A percentile compares a stretch with the other conserved stretches of the same genome.
These are phyloP conservation scores for Cladosporium velox DNA, from an alignment of 2,329 filamentous ascomycete genomes.

Conservation along the genomic window DNA sequence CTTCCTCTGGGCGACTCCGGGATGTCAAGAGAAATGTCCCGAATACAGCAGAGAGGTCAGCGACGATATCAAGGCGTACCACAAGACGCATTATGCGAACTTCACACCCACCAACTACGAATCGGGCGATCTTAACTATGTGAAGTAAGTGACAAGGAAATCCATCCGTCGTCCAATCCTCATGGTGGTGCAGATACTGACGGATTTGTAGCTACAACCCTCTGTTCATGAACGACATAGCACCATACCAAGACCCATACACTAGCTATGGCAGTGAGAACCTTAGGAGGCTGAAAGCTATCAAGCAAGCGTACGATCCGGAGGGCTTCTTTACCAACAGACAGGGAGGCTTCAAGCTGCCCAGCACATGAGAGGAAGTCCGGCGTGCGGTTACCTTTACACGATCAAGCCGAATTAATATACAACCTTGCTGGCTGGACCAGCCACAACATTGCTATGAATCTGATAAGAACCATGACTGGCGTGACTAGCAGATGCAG, in stretches of 20 bases:
- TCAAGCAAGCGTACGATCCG: conserved; percentile 30
- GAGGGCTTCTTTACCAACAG: conserved; percentile 29
- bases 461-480: neutral
- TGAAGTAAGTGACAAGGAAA: neutral
- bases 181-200: neutral
- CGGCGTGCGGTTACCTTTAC: neutral
- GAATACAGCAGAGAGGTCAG: neutral
- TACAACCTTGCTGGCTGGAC: neutral
- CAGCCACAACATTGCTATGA: neutral
- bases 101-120: neutral
- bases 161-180: neutral
- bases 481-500: neutral
- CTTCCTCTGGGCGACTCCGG: neutral
- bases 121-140: neutral
- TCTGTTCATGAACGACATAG: neutral
- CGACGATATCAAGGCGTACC: neutral
- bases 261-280: conserved; percentile 22
- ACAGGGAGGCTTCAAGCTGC: conserved; percentile 29
- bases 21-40: neutral
- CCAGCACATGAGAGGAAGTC: neutral
- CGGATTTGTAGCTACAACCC: neutral
- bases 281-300: conserved; percentile 25
- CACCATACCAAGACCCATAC: neutral
- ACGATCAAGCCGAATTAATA: neutral
- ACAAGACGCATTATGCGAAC: neutral